These are phyloP conservation scores for Cupressus sempervirens DNA, from an alignment of 75 land plant species.

Conservation along the genomic window DNA sequence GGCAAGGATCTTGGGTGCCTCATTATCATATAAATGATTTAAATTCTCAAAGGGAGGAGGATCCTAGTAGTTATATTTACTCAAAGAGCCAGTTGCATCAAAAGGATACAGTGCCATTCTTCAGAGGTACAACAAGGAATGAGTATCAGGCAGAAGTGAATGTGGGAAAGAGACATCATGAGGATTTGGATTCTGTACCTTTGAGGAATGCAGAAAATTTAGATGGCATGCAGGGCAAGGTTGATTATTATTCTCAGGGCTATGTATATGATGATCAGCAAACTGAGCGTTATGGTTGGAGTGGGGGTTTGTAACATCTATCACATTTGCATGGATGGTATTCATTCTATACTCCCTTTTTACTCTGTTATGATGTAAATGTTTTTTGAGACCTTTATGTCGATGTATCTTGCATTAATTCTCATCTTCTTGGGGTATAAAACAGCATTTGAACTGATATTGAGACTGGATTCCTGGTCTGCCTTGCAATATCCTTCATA, in stretches of 20 bases:
- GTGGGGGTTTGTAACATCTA: neutral
- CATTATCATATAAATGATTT: neutral
- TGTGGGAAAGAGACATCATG: neutral
- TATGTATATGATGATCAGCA: neutral
- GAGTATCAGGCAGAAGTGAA: neutral
- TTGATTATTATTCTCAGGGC: slow-evolving; percentile 6
- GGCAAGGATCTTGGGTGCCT: slow-evolving; percentile 1
- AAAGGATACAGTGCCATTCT: neutral
- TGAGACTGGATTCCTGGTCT: neutral
- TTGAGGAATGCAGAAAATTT: slow-evolving; percentile 3
- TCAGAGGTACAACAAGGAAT: neutral
- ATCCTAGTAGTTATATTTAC: neutral
- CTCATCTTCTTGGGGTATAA: neutral
- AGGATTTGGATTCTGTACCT: neutral
- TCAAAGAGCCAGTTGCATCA: neutral
- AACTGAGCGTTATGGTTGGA: neutral
- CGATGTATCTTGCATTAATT: neutral
- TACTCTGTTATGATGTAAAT: neutral
- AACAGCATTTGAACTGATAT: neutral
- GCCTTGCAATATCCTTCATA: neutral
- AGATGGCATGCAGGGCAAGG: neutral
- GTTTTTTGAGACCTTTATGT: neutral
- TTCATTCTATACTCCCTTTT: neutral
- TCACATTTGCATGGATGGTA: neutral
- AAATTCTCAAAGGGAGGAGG: slow-evolving; percentile 1